Percentiles rank a stretch among this genome's conserved stretches.
Evolutionary conservation across 176 grass and related monocot species (phyloP).

Genomic region (Paspalum notatum): DNA sequence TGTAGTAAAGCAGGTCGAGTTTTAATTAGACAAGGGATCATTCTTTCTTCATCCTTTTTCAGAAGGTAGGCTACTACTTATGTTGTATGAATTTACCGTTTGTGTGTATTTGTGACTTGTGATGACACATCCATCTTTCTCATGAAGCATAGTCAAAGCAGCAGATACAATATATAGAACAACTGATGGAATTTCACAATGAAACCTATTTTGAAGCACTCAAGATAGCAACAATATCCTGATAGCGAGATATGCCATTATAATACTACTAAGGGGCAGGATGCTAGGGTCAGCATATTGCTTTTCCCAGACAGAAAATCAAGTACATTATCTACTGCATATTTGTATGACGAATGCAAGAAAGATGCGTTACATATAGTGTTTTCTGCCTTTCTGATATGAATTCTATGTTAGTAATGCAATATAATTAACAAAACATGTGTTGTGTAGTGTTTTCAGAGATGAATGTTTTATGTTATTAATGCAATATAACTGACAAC

Average conservation of each 20-base stretch:
- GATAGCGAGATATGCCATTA: not conserved
- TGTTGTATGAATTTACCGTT: not conserved
- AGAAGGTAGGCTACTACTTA: not conserved
- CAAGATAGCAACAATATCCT: slow-evolving; percentile 14
- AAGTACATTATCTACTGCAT: not conserved
- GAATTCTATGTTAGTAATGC: not conserved
- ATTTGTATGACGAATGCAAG: not conserved
- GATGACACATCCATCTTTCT: not conserved
- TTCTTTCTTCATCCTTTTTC: not conserved
- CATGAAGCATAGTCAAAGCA: not conserved
- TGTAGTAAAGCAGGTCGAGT: not conserved
- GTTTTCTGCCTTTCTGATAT: not conserved
- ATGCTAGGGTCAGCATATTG: not conserved
- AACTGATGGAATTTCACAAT: not conserved
- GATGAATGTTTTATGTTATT: not conserved
- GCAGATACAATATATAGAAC: not conserved
- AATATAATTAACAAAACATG: not conserved
- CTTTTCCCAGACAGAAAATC: not conserved
- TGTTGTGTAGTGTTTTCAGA: not conserved
- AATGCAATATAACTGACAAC: not conserved
- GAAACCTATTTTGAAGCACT: not conserved
- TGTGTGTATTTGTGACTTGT: not conserved
- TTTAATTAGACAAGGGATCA: not conserved
- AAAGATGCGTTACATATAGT: not conserved
- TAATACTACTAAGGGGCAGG: not conserved